phyloP scores from a whole-genome alignment of 2,329 filamentous ascomycete genomes.

The Fusarium ambrosium region DNA sequence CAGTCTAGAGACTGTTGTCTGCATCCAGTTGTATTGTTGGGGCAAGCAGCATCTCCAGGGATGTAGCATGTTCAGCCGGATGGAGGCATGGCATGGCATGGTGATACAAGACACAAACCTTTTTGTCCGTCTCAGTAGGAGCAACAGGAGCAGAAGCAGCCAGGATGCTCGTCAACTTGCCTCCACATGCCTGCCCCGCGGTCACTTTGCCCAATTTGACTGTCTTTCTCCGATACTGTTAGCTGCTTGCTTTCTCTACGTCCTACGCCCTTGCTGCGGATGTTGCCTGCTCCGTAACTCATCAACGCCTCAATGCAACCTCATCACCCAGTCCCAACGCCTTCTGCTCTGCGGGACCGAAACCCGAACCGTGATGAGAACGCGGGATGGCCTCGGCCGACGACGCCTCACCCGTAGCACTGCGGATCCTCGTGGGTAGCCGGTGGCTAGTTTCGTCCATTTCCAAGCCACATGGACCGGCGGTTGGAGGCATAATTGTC shows the following conservation, averaged over 20 bases:
- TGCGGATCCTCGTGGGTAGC: slow-evolving; percentile 12
- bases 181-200: background rate
- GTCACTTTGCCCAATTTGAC: background rate
- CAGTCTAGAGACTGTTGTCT: background rate
- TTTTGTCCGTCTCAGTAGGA: background rate
- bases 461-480: slow-evolving; percentile 34
- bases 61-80: slow-evolving; percentile 16
- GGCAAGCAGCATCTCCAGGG: slow-evolving; percentile 13
- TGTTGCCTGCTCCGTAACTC: background rate
- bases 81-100: slow-evolving; percentile 23
- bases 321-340: slow-evolving; percentile 8
- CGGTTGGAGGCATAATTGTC: slow-evolving; percentile 9
- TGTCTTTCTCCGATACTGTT: background rate
- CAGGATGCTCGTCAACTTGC: slow-evolving; percentile 6
- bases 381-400: slow-evolving; percentile 27
- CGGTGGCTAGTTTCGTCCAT: slow-evolving; percentile 24
- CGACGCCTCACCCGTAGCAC: slow-evolving; percentile 27
- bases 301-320: slow-evolving; percentile 5
- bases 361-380: slow-evolving; percentile 3
- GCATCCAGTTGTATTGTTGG: slow-evolving; percentile 12
- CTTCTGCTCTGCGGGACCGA: slow-evolving; percentile 11
- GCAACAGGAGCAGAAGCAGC: slow-evolving; percentile 1
- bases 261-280: slow-evolving; percentile 11
- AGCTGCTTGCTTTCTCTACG: background rate
- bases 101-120: slow-evolving; percentile 1